Percentiles rank a stretch among this genome's conserved stretches.
Conservation (phyloP, 2,329 filamentous ascomycete genomes). For the Waltergamsia citrina region DNA sequence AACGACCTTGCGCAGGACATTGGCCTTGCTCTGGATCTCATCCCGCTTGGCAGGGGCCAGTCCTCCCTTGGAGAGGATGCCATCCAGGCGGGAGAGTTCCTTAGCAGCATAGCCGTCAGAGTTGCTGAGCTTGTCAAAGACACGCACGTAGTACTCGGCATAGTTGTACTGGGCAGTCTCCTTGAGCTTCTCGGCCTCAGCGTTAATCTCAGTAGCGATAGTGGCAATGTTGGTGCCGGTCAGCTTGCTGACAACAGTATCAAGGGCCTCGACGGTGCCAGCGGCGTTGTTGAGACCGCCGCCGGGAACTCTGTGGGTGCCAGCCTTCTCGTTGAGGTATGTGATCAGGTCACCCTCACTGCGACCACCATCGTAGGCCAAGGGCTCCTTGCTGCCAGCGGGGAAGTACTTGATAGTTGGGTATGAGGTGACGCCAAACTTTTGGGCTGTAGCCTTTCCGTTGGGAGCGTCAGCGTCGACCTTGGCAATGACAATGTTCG, state of each 20-base stretch:
- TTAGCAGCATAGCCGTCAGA: slow-evolving; percentile 75
- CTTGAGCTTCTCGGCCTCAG: slow-evolving; percentile 57
- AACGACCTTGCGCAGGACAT: slow-evolving; percentile 75
- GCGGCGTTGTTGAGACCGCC: slow-evolving; percentile 71
- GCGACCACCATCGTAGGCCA: slow-evolving; percentile 67
- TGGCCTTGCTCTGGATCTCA: slow-evolving; percentile 76
- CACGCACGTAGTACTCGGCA: slow-evolving; percentile 88
- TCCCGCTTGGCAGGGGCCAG: slow-evolving; percentile 80
- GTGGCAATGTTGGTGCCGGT: slow-evolving; percentile 51
- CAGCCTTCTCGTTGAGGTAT: slow-evolving; percentile 83
- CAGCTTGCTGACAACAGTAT: slow-evolving; percentile 67
- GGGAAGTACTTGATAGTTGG: slow-evolving; percentile 98
- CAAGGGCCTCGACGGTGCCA: slow-evolving; percentile 73
- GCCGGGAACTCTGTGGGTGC: slow-evolving; percentile 74
- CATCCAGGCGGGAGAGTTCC: slow-evolving; percentile 72
- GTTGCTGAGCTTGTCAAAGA: slow-evolving; percentile 73
- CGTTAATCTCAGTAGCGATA: slow-evolving; percentile 62
- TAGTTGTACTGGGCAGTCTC: slow-evolving; percentile 61
- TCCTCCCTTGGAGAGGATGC: slow-evolving; percentile 77
- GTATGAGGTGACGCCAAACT: slow-evolving; percentile 75
- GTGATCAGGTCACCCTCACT: slow-evolving; percentile 65
- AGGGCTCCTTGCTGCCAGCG: slow-evolving; percentile 64
- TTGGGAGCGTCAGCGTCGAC: slow-evolving; percentile 87
- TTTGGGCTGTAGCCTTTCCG: slow-evolving; percentile 66
- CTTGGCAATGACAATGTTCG: slow-evolving; percentile 80